Evolutionary conservation across 305 asterid genomes (phyloP), one percentile per base, ranked within the genome.

Genomic region (Stenogyne calaminthoides): DNA sequence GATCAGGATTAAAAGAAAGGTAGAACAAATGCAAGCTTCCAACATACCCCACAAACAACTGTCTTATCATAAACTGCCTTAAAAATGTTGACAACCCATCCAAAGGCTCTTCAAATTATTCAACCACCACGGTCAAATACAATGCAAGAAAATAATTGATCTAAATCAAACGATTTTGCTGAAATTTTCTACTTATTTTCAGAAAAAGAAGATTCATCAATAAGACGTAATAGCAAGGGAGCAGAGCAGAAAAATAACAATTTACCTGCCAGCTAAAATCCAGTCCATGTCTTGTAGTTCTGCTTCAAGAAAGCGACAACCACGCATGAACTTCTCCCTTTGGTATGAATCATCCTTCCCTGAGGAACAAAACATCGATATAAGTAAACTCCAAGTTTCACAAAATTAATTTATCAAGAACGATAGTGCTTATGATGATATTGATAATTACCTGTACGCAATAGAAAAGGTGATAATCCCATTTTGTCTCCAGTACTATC

Each of bases 241-340:
- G 52, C 47, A 2, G 11, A 55, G 18, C 36, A 54, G 8, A 7
- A 22, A 62, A 14, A 47, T 9, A 46, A 29, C 16, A 65, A 25
- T 61, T 46, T 84, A 94, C 98, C 91, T 83, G 79, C 98, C 98
- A 57, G 97, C 89, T 78, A 78, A 79, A 76, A 94, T 34, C 55
- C 97, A 84, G 70, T 94, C 99, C 97, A 82, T 92, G 73, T 94
- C 96, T 83, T 94, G 99, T 58, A 94, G 81, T 82, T 94, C 99
- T 15, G 99, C 99, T 88, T 92, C 98, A 20, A 94, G 98, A 73
- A 94, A 94, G 49, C 99, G 96, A 82, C 91, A 88, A 57, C 97
- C 97, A 20, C 99, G 98, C 96, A 88, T 94, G 72, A 87, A 90
- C 84, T 94, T 94, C 64, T 94, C 99, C 55, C 81, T 88, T 76